Conservation (phyloP, 2,329 filamentous ascomycete species). For the Zymoseptoria tritici region DNA sequence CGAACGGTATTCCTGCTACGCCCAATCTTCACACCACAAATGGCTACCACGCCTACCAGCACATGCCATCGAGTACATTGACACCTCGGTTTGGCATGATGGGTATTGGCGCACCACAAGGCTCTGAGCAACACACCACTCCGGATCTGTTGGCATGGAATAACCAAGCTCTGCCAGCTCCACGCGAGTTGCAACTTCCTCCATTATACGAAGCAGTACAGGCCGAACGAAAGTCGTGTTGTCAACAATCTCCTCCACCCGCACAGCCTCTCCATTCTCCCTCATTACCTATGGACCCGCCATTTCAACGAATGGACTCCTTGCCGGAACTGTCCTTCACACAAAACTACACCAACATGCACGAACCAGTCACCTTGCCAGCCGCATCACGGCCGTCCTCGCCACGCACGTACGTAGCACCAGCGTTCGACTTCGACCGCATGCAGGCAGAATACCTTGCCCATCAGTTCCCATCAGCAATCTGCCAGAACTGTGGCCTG, state of each 20-base stretch:
- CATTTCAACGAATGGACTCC: slow-evolving; percentile 5
- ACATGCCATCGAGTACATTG: slow-evolving; percentile 8
- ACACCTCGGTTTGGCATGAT: slow-evolving; percentile 27
- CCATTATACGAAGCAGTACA: slow-evolving; percentile 10
- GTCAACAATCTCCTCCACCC: slow-evolving; percentile 17
- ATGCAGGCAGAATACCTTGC: slow-evolving; percentile 22
- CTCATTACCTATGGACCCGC: neutral
- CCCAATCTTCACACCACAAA: slow-evolving; percentile 11
- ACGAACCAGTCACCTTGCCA: slow-evolving; percentile 2
- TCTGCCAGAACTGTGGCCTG: slow-evolving; percentile 29
- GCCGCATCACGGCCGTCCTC: slow-evolving; percentile 3
- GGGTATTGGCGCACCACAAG: slow-evolving; percentile 24
- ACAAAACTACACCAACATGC: slow-evolving; percentile 1
- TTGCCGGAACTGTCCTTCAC: slow-evolving; percentile 3
- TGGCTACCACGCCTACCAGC: slow-evolving; percentile 10
- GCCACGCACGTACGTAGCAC: slow-evolving; percentile 10
- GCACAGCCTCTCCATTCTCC: slow-evolving; percentile 8
- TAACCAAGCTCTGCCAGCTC: slow-evolving; percentile 17
- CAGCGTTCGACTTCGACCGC: slow-evolving; percentile 22
- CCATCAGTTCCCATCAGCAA: slow-evolving; percentile 27
- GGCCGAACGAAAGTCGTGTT: slow-evolving; percentile 18
- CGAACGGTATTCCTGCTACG: slow-evolving; percentile 13
- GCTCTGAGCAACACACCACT: slow-evolving; percentile 6
- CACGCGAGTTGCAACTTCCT: slow-evolving; percentile 14
- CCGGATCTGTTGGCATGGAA: slow-evolving; percentile 23